A percentile compares a stretch with the other conserved stretches of the same genome.
These are phyloP conservation scores for Mallotus repandus DNA, from an alignment of 441 rosid genomes.

Conservation along the genomic window DNA sequence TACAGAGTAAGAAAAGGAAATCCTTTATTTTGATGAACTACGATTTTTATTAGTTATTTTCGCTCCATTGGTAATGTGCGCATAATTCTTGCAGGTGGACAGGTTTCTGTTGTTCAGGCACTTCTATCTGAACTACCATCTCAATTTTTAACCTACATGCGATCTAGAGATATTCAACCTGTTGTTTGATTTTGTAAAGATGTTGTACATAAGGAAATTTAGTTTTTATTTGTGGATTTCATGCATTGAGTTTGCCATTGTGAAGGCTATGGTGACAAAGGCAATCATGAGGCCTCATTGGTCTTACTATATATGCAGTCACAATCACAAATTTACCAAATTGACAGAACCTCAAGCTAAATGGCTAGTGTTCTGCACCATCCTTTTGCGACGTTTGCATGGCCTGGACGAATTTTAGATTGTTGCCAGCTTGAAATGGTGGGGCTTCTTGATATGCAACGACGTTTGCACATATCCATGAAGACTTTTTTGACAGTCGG, in stretches of 20 bases:
- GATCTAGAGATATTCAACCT: slow-evolving; percentile 62
- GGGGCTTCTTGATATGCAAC: background rate
- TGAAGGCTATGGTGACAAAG: slow-evolving; percentile 16
- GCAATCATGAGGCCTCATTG: slow-evolving; percentile 9
- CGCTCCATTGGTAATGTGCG: slow-evolving; percentile 5
- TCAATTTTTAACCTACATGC: slow-evolving; percentile 78
- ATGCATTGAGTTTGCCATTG: slow-evolving; percentile 20
- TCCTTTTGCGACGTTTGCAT: background rate
- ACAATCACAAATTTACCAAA: background rate
- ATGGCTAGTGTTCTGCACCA: background rate
- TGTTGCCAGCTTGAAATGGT: slow-evolving; percentile 6
- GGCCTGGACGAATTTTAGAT: slow-evolving; percentile 6
- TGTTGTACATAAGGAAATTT: slow-evolving; percentile 33
- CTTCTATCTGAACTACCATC: slow-evolving; percentile 82
- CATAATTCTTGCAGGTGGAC: slow-evolving; percentile 53
- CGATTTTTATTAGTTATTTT: background rate
- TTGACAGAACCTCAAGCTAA: background rate
- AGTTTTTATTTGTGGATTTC: slow-evolving; percentile 18
- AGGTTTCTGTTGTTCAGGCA: slow-evolving; percentile 67
- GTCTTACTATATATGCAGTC: background rate
- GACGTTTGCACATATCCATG: background rate
- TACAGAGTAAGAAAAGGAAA: slow-evolving; percentile 65
- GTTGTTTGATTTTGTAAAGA: slow-evolving; percentile 29
- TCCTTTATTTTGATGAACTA: background rate
- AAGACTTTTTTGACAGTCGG: background rate